Evolutionary conservation across 495 filamentous ascomycete species (phyloP).

Genomic region (Penicillium canariense): DNA sequence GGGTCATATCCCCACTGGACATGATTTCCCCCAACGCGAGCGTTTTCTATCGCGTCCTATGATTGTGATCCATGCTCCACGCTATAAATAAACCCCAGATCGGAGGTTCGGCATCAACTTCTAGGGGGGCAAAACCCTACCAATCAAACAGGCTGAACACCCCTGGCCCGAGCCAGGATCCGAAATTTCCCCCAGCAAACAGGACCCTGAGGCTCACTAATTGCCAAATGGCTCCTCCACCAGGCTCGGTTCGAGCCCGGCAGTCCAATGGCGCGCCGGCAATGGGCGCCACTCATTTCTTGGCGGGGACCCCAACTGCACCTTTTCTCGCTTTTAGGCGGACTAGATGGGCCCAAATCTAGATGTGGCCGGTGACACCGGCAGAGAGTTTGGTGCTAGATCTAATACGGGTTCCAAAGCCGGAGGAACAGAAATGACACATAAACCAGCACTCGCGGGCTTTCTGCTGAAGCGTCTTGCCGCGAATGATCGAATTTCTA

Average conservation of each 20-base stretch:
- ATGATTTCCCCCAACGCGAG: no score
- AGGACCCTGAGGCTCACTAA: conserved; percentile 3
- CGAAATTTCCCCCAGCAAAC: background rate
- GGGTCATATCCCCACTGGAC: no score
- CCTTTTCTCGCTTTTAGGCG: background rate
- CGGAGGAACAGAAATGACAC: conserved; percentile 1
- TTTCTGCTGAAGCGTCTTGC: background rate
- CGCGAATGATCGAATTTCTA: background rate
- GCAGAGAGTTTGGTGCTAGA: conserved; percentile 5
- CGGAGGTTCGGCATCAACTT: conserved; percentile 2
- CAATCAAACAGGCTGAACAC: background rate
- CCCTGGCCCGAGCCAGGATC: background rate
- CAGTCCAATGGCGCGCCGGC: conserved; percentile 1
- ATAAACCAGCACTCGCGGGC: background rate
- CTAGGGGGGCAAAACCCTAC: background rate
- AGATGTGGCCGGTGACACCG: background rate
- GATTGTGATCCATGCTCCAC: background rate
- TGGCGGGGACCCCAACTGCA: conserved; percentile 5
- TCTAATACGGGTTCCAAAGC: background rate
- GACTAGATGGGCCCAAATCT: background rate
- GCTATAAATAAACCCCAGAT: conserved; percentile 8
- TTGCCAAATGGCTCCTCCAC: background rate
- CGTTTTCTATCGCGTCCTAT: no score
- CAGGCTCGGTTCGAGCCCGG: background rate
- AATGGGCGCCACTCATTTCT: conserved; percentile 5